These are phyloP conservation scores for Theobroma cacao DNA, from an alignment of 345 rosid species.

Conservation along the genomic window DNA sequence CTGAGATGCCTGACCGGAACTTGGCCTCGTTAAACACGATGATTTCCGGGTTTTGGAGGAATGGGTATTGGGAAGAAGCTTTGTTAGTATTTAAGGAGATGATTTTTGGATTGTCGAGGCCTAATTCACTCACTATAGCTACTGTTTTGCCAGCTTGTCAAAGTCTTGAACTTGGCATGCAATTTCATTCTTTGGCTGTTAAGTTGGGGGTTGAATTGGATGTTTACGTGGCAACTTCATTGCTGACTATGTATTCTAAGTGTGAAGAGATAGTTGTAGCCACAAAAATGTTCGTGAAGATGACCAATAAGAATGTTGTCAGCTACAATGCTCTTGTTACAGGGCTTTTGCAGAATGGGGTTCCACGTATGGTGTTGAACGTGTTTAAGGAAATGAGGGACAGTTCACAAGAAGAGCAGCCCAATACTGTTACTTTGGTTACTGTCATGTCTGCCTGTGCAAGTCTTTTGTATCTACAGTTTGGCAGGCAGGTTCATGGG, in stretches of 20 bases:
- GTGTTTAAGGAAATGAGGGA: conserved; percentile 55
- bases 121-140: conserved; percentile 58
- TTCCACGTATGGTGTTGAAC: conserved; percentile 32
- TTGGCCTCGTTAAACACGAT: conserved; percentile 44
- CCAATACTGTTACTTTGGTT: conserved; percentile 45
- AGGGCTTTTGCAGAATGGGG: conserved; percentile 49
- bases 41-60: conserved; percentile 52
- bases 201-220: conserved; percentile 54
- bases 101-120: conserved; percentile 29
- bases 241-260: conserved; percentile 49
- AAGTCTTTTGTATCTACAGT: conserved; percentile 37
- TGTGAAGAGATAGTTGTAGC: conserved; percentile 40
- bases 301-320: conserved; percentile 45
- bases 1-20: conserved; percentile 40
- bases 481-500: conserved; percentile 59
- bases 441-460: conserved; percentile 56
- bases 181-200: conserved; percentile 54
- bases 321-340: conserved; percentile 56
- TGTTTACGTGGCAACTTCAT: conserved; percentile 54
- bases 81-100: conserved; percentile 41
- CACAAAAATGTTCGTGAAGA: conserved; percentile 42
- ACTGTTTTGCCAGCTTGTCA: conserved; percentile 46
- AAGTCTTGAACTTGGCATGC: conserved; percentile 31
- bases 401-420: conserved; percentile 35
- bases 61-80: conserved; percentile 38